A percentile compares a stretch with the other conserved stretches of the same genome.
These are phyloP conservation scores for Vicia sativa DNA, from an alignment of 306 rosid species.

Conservation along the genomic window DNA sequence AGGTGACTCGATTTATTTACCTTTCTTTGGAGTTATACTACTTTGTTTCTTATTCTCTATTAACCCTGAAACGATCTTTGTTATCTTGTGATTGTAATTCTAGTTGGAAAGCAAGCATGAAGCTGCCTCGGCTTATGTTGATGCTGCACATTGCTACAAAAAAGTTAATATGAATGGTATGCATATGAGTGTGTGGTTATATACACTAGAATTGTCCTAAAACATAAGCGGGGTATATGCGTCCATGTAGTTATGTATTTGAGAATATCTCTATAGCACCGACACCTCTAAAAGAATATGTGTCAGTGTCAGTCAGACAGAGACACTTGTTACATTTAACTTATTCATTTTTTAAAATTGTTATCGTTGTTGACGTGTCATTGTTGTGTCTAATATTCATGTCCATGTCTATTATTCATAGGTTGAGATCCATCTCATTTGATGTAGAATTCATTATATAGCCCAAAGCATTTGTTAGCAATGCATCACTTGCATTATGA, in stretches of 20 bases:
- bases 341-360: too few relatives aligned
- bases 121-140: constrained; percentile 88
- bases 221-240: too few relatives aligned
- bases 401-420: too few relatives aligned
- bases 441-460: too few relatives aligned
- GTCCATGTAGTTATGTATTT: too few relatives aligned
- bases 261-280: too few relatives aligned
- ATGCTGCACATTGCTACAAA: constrained; percentile 91
- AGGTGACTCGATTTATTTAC: constrained; percentile 48
- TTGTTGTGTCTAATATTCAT: too few relatives aligned
- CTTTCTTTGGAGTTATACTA: not conserved
- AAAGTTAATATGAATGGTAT: constrained; percentile 67
- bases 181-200: constrained; percentile 6
- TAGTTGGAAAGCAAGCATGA: constrained; percentile 94
- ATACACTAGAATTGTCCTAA: not conserved
- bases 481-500: not conserved
- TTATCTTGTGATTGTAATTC: constrained; percentile 32
- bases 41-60: not conserved
- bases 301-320: too few relatives aligned
- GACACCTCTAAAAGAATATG: too few relatives aligned
- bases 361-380: too few relatives aligned
- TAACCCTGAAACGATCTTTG: constrained; percentile 13
- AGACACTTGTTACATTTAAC: too few relatives aligned
- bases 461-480: constrained; percentile 3
- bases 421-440: too few relatives aligned